phyloP scores from a whole-genome alignment of 148 eudicot genomes.

The Rhododendron kiyosumense region DNA sequence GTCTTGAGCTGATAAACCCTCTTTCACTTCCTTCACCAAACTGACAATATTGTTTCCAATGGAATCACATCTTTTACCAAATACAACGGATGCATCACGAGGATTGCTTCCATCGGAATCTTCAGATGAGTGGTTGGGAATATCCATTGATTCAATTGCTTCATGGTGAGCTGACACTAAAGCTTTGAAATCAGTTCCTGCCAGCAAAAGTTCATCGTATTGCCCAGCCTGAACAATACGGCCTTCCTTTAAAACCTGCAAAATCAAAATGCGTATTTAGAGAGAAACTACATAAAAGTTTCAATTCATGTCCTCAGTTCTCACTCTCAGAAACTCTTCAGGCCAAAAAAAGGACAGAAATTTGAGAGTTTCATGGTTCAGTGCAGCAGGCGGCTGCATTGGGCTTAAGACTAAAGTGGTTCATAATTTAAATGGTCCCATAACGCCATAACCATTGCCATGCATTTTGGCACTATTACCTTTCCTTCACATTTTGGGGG shows the following conservation, averaged over 20 bases:
- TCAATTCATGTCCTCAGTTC: not conserved
- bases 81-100: conserved; percentile 22
- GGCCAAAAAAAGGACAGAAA: not conserved
- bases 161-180: conserved; percentile 88
- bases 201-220: conserved; percentile 79
- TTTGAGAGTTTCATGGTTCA: not conserved
- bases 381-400: not conserved
- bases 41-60: conserved; percentile 25
- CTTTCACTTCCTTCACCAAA: conserved; percentile 55
- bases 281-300: not conserved
- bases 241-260: conserved; percentile 90
- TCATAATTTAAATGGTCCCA: not conserved
- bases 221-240: conserved; percentile 81
- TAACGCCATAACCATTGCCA: not conserved
- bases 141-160: conserved; percentile 88
- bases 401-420: not conserved
- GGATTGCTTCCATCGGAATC: conserved; percentile 52
- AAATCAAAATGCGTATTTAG: not conserved
- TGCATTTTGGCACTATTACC: not conserved
- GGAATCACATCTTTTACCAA: conserved; percentile 36
- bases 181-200: conserved; percentile 77
- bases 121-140: conserved; percentile 53
- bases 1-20: conserved; percentile 50
- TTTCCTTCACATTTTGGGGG: not conserved
- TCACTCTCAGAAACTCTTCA: not conserved